Evolutionary conservation across 805 yeast genomes (phyloP).

Genomic region (Kregervanrija delftensis): DNA sequence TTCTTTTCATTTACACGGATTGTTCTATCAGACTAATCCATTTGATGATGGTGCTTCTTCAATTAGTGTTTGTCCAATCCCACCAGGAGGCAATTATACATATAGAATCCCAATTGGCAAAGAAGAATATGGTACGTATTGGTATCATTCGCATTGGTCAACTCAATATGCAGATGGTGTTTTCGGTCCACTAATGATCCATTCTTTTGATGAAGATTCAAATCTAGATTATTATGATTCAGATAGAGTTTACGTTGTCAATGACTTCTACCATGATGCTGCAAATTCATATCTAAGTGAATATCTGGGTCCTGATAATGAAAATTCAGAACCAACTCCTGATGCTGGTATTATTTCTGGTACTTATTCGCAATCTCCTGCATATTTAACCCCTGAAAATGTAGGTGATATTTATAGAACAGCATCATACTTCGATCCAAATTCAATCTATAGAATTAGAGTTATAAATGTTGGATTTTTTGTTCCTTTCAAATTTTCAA

Average conservation of each 20-base stretch:
- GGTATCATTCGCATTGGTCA: conserved; percentile 21
- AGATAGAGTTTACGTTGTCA: conserved; percentile 34
- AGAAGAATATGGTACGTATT: conserved; percentile 18
- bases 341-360: conserved; percentile 21
- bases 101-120: conserved; percentile 14
- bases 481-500: conserved; percentile 46
- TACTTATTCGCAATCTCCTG: conserved; percentile 12
- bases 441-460: conserved; percentile 41
- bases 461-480: conserved; percentile 52
- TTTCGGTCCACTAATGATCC: conserved; percentile 17
- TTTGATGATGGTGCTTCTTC: conserved; percentile 19
- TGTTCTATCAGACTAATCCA: conserved; percentile 14
- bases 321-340: conserved; percentile 20
- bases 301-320: conserved; percentile 15
- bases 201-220: conserved; percentile 12
- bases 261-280: conserved; percentile 44
- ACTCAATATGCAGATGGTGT: conserved; percentile 21
- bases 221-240: conserved; percentile 36
- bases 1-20: conserved; percentile 19
- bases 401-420: conserved; percentile 3
- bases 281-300: conserved; percentile 9
- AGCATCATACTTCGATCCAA: conserved; percentile 30
- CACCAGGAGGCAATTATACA: conserved; percentile 11
- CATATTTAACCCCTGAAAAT: conserved; percentile 5
- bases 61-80: conserved; percentile 16